Percentiles rank a stretch among this genome's conserved stretches.
Conservation (phyloP, 768 basidiomycete genomes). For the Suillus ampliporus region DNA sequence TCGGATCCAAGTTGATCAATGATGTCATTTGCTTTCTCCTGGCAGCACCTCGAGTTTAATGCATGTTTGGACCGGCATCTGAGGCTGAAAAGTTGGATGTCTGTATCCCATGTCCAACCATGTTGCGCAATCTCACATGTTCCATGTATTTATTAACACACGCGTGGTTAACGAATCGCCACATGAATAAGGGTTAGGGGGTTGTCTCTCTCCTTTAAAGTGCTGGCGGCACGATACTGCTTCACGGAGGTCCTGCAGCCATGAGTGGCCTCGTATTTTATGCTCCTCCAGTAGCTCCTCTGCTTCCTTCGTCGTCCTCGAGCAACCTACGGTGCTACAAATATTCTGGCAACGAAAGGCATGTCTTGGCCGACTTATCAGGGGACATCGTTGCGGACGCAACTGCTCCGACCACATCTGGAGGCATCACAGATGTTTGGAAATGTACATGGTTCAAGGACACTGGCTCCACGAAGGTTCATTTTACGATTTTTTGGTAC, state of each 20-base stretch:
- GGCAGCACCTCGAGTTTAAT: not conserved
- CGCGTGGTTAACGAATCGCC: not conserved
- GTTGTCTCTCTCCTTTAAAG: not conserved
- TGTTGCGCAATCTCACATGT: not conserved
- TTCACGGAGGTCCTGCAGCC: too few species aligned
- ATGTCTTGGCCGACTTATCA: not conserved
- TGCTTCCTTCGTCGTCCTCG: not conserved
- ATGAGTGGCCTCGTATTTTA: constrained; percentile 8
- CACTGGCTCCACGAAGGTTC: constrained; percentile 3
- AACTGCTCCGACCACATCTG: not conserved
- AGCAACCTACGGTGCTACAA: not conserved
- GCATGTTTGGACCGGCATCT: constrained; percentile 3
- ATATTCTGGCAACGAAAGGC: not conserved
- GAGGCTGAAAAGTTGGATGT: not conserved
- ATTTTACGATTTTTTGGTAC: too few species aligned
- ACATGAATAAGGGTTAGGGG: not conserved
- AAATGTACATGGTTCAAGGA: constrained; percentile 9
- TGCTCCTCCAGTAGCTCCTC: constrained; percentile 9
- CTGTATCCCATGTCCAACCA: not conserved
- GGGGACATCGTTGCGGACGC: not conserved
- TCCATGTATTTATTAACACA: constrained; percentile 1
- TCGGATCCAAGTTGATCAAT: constrained; percentile 2
- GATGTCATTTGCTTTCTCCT: not conserved
- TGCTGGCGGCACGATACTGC: not conserved
- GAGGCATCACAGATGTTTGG: constrained; percentile 16